Base-by-base conservation (phyloP, 1,139 yeast genomes). In the Geotrichum phurueaensis region DNA sequence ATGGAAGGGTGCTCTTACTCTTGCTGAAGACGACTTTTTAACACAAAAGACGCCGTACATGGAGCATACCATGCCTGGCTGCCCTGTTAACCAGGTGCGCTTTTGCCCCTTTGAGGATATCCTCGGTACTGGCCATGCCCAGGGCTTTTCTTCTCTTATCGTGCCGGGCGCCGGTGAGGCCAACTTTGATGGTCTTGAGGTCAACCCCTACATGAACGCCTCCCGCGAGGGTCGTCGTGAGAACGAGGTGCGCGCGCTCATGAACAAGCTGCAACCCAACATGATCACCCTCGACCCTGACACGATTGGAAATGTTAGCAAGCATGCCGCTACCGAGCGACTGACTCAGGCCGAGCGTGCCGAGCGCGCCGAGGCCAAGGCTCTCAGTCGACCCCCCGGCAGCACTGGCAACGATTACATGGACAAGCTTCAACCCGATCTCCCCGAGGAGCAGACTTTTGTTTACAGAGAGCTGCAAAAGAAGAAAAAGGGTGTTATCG, bases 111-210 rank as follows among this genome's bases (percentile, higher is more conserved):
- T 86, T 73, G 99, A 95, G 76, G 99, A 95, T 87, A 80, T 94
- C 25, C 79, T 95, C 36, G 96, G 97, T 23, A 83, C 88, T 9
- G 98, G 98, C 1, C 96, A 91, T 71, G 80, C 83, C 57, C 75
- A 78, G 15, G 97, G 98, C 27, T 80, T 91, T 60, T 83, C 87
- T 29, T 87, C 95, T 25, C 70, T 95, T 61, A 87, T 95, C 66
- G 82, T 94, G 61, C 99, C 99, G 48, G 99, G 99, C 49, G 79
- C 98, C 57, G 99, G 99, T 78, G 99, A 95, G 76, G 97, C 99
- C 64, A 95, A 95, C 76, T 92, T 83, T 72, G 99, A 95, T 78
- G 92, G 99, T 1, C 77, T 91, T 70, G 99, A 95, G 75, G 76
- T 86, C 69, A 95, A 95, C 75, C 99, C 99, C 64, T 95, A 81